Base-by-base conservation (phyloP, 2,329 filamentous ascomycete species). In the Dothideomycetes sp. region DNA sequence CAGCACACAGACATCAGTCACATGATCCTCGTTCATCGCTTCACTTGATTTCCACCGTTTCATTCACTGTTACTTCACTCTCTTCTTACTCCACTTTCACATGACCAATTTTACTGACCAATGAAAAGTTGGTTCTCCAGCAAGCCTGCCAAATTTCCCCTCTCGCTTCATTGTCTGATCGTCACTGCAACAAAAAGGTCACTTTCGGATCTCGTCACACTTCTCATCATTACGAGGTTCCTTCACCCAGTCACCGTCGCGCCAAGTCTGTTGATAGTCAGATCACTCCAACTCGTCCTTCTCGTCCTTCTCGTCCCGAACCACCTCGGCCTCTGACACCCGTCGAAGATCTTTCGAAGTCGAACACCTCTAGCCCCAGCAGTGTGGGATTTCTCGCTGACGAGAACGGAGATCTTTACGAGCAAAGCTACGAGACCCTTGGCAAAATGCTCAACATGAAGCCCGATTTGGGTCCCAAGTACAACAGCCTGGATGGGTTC, bases 241-340 rank as follows among this genome's bases (percentile, higher is more conserved):
- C 7, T 12, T 27, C 22, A n/a, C n/a, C n/a, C n/a, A n/a, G 30
- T 19, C 37, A 39, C 19, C 37, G 12, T 15, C 31, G 22, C 37
- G 11, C 19, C 31, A 15, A n/a, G 16, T 36, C 38, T 5, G 14
- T 38, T 27, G 30, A 31, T n/a, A n/a, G 32, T 32, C 18, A 18
- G 30, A 5, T 5, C 14, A n/a, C 37, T 34, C 4, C 19, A 10
- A 14, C 37, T 5, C 24, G n/a, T 39, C 37, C 4, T 30, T 24
- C 7, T 40, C 38, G n/a, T 31, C 33, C 4, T 29, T 16, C 33
- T 5, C 33, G n/a, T 35, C 33, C 33, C 30, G 11, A 9, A 14
- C 30, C 7, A 14, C 27, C 5, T 31, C 34, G 17, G 24, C 38
- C 33, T n/a, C n/a, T n/a, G n/a, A n/a, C 22, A 27, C 22, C 22